Base-by-base conservation (phyloP, 139 green algal genomes). In the Pseudopediastrum boryanum region DNA sequence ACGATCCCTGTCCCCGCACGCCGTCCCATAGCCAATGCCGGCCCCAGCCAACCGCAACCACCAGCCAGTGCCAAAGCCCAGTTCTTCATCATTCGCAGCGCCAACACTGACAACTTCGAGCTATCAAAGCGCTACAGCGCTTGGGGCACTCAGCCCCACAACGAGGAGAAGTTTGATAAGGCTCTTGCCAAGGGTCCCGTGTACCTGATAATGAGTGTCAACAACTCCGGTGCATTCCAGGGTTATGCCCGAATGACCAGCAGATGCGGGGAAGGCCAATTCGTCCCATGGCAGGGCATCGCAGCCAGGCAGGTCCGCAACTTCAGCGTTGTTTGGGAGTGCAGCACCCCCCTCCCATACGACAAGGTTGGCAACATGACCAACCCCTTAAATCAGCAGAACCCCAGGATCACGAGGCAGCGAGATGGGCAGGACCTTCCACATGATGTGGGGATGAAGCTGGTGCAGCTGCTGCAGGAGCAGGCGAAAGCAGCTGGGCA, bases 51-150 rank as follows among this genome's bases (percentile, higher is more conserved):
- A 2, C 21, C 6, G 39, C 83, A n/a, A n/a, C n/a, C n/a, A n/a
- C n/a, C n/a, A n/a, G n/a, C n/a, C n/a, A n/a, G n/a, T n/a, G n/a
- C n/a, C n/a, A n/a, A n/a, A n/a, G n/a, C n/a, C n/a, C n/a, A 84
- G 38, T 93, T 90, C 67, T 93, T 93, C 72, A 83, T 93, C 29
- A 71, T 93, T 21, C 91, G 90, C 56, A 87, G 75, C 71, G 62
- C 79, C 51, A 92, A 79, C 41, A 39, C 46, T 6, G 74, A 77
- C 33, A 93, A 93, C 70, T 86, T 91, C 42, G 71, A 85, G 19
- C 81, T 51, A 16, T 87, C 85, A 43, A 46, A 87, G 52, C 65
- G 87, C 59, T 56, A 89, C 10, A 86, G 85, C 41, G 77, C 89
- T 10, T 93, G 88, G 88, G 83, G 88, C 12, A 93, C 88, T 19